These are phyloP conservation scores for Pistacia vera DNA, from an alignment of 345 rosid genomes.

Conservation along the genomic window DNA sequence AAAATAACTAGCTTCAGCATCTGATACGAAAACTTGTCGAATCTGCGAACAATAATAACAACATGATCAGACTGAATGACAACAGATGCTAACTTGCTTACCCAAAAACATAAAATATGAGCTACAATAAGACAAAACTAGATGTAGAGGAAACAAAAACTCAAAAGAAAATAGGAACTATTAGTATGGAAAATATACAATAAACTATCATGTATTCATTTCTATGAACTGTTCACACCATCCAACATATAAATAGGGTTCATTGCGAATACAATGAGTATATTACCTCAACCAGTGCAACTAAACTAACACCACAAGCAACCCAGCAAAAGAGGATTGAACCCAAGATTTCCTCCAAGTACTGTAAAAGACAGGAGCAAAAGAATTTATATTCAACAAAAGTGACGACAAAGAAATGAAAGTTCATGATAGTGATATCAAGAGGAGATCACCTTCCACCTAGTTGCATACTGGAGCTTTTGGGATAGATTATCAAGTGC, in stretches of 20 bases:
- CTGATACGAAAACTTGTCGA: conserved; percentile 61
- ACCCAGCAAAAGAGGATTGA: conserved; percentile 87
- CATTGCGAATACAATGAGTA: conserved; percentile 17
- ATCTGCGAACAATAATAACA: conserved; percentile 47
- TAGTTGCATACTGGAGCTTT: conserved; percentile 68
- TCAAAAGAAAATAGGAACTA: neutral
- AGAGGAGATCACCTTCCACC: conserved; percentile 66
- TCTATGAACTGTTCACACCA: conserved; percentile 8
- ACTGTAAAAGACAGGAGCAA: conserved; percentile 46
- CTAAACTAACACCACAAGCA: conserved; percentile 81
- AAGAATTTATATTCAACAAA: conserved; percentile 14
- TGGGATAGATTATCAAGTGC: conserved; percentile 74
- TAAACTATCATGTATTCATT: neutral
- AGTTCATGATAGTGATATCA: neutral
- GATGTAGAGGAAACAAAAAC: neutral
- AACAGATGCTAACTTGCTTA: neutral
- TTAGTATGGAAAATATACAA: neutral
- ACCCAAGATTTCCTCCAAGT: conserved; percentile 83
- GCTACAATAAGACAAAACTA: conserved; percentile 4
- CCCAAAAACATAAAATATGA: conserved; percentile 3
- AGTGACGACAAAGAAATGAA: conserved; percentile 8
- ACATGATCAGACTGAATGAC: neutral
- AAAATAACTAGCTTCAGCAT: conserved; percentile 72
- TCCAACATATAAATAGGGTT: conserved; percentile 6
- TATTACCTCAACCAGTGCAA: conserved; percentile 89